Percentiles rank a stretch among this genome's conserved stretches.
Conservation (phyloP, 305 asterid species). For the Fraxinus xanthoxyloides region DNA sequence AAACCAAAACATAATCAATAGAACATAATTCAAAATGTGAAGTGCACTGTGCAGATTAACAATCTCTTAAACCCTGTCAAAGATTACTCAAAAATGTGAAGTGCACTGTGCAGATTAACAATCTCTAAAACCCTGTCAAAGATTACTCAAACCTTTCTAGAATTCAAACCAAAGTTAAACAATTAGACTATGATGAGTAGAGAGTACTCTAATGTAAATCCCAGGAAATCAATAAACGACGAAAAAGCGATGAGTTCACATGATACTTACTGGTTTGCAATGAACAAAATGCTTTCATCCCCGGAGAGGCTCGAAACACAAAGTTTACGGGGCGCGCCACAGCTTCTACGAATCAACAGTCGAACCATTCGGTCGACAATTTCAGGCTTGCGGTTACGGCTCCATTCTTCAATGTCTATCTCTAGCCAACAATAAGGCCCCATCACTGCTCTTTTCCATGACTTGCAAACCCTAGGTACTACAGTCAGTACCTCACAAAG, state of each 20-base stretch:
- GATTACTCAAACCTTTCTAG: neutral
- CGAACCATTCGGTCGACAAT: slow-evolving; percentile 58
- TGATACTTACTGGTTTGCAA: slow-evolving; percentile 66
- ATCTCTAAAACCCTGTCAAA: neutral
- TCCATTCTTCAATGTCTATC: slow-evolving; percentile 90
- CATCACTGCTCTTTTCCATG: slow-evolving; percentile 73
- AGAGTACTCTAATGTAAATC: neutral
- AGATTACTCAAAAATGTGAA: neutral
- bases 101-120: neutral
- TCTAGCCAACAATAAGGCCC: slow-evolving; percentile 97
- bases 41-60: neutral
- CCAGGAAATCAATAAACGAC: neutral
- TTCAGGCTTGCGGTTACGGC: slow-evolving; percentile 44
- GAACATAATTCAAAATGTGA: slow-evolving; percentile 4
- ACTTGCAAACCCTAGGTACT: slow-evolving; percentile 78
- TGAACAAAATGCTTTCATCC: slow-evolving; percentile 47
- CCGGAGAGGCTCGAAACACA: slow-evolving; percentile 51
- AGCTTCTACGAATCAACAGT: slow-evolving; percentile 63
- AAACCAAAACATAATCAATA: slow-evolving; percentile 31
- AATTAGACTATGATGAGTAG: neutral
- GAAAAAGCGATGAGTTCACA: neutral
- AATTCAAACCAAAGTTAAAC: neutral
- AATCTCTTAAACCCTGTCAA: neutral
- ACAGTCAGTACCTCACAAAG: slow-evolving; percentile 62
- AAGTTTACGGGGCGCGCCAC: slow-evolving; percentile 68